Conservation (phyloP, 2,329 filamentous ascomycete genomes). For the Trichophyton equinum region DNA sequence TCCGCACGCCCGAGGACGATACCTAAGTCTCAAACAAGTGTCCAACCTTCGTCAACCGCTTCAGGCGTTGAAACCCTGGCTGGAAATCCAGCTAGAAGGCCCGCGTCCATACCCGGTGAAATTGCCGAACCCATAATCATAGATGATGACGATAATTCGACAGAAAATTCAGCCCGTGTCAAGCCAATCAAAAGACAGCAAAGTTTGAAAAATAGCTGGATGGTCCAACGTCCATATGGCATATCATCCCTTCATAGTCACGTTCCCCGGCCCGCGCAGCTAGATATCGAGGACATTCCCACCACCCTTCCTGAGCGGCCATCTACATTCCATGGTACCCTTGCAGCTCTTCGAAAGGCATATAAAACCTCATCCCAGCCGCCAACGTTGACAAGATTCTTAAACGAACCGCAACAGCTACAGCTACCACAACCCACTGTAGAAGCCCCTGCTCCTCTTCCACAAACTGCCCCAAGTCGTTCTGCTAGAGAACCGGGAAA, state of each 20-base stretch:
- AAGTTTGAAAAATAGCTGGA: slow-evolving; percentile 16
- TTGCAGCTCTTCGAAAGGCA: slow-evolving; percentile 23
- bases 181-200: background rate
- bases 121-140: background rate
- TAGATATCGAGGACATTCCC: slow-evolving; percentile 18
- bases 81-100: background rate
- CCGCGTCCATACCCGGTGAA: background rate
- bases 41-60: background rate
- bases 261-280: slow-evolving; percentile 24
- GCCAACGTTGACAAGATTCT: slow-evolving; percentile 27
- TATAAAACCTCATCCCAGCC: slow-evolving; percentile 16
- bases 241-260: slow-evolving; percentile 27
- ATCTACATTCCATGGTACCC: slow-evolving; percentile 21
- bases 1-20: background rate
- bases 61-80: background rate
- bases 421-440: background rate
- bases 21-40: background rate
- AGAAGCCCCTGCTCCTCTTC: background rate
- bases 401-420: slow-evolving; percentile 12
- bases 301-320: slow-evolving; percentile 12
- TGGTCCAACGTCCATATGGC: slow-evolving; percentile 23
- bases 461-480: background rate
- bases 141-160: background rate
- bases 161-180: background rate
- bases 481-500: background rate